Base-by-base conservation (phyloP, 768 basidiomycete genomes). In the Lactifluus echinatus region DNA sequence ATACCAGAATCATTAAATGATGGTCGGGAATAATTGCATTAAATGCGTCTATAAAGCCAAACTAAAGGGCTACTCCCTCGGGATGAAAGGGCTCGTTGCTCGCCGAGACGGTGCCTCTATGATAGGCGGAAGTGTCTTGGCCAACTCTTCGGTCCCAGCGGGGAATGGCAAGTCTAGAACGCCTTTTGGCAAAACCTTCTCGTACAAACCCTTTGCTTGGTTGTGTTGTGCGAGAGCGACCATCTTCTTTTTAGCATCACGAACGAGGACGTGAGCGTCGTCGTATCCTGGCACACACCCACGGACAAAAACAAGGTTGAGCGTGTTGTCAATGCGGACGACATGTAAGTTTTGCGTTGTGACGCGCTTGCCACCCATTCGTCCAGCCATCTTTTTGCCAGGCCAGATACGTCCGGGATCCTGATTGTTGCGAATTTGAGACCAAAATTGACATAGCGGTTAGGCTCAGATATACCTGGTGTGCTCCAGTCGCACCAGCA, bases 311-410 rank as follows among this genome's bases (percentile, higher is more conserved):
- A 99, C 76, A 52, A 97, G 80, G 71, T 98, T 86, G 47, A 96
- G 82, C 14, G 75, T 73, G 21, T 81, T 82, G 74, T 99, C 96
- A 57, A 99, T 79, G 21, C 93, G 87, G 54, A 93, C 79, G 42
- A 98, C 91, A 1, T 85, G 71, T 24, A 98, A 82, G 68, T 97
- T 98, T 66, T 95, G 93, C 14, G 79, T 77, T 8, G 95, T 98
- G 8, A 80, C 79, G 39, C 85, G 84, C 61, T 82, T 77, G 55
- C 84, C 87, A 49, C 96, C 96, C 77, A 97, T 84, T 23, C 85
- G 85, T 33, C 96, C 96, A 10, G 95, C 84, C 95, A 96, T 97
- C 76, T 97, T 98, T 75, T 93, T 96, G 36, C 96, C 96, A 3
- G 96, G 96, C 74, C 89, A 93, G 5, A 97, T 79, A 66, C 96